A percentile compares a stretch with the other conserved stretches of the same genome.
Evolutionary conservation across 139 green algal species (phyloP).

Genomic region (Haematococcus lacustris): DNA sequence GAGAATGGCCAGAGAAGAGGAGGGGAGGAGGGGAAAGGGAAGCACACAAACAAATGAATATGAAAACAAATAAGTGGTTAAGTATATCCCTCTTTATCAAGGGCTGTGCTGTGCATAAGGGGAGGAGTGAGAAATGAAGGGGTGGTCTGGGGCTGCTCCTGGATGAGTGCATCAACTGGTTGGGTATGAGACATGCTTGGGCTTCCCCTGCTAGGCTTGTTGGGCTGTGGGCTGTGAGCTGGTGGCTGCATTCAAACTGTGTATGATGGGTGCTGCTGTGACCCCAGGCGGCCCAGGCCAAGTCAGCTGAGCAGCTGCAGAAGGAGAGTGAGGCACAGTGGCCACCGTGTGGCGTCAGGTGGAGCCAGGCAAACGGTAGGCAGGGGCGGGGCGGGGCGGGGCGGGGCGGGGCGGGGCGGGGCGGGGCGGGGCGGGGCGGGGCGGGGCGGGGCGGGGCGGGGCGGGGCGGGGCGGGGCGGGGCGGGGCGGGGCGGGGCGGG

Average conservation of each 20-base stretch:
- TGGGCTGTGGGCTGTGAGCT: background rate
- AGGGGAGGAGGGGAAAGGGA: background rate
- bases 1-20: no score
- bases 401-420: background rate
- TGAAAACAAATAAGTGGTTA: background rate
- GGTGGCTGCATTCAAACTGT: background rate
- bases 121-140: background rate
- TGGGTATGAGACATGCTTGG: background rate
- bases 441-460: no score
- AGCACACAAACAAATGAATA: background rate
- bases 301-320: constrained; percentile 19
- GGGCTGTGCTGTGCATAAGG: background rate
- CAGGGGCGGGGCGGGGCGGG: constrained; percentile 20
- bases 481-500: no score
- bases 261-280: background rate
- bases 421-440: no score
- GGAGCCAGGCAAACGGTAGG: constrained; percentile 39
- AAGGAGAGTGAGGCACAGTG: constrained; percentile 21
- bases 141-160: background rate
- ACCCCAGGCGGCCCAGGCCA: constrained; percentile 7
- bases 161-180: background rate
- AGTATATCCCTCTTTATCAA: background rate
- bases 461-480: no score
- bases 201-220: background rate
- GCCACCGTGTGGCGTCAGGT: constrained; percentile 44